Base-by-base conservation (phyloP, 495 filamentous ascomycete genomes). In the Thozetella sp. region DNA sequence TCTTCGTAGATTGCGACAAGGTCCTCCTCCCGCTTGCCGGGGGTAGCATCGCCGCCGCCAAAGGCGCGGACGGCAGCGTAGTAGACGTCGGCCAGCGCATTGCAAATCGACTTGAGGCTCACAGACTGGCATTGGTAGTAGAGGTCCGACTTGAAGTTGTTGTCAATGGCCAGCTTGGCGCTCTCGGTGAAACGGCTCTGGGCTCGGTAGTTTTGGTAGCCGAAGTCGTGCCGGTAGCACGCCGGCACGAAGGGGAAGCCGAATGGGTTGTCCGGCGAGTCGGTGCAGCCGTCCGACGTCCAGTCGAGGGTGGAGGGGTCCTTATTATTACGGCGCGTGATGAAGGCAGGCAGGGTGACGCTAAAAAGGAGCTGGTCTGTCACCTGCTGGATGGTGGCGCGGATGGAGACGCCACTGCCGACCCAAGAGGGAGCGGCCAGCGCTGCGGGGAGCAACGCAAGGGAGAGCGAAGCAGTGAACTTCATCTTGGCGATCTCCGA, bases 151-250 rank as follows among this genome's bases (percentile, higher is more conserved):
- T 75, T 74, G 51, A 82, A 81, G 27, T 80, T 77, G 25, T 67
- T 53, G 43, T 82, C 80, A 54, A 83, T 74, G 19, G 34, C 64
- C 45, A 58, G n/a, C 30, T 69, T 72, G n/a, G 55, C 60, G 6
- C 20, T 54, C 0, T 66, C 63, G 0, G 72, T 78, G 65, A 82
- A 80, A 6, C 80, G 67, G 3, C 25, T 58, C 55, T 80, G 77
- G 4, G 24, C 50, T 57, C 76, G 72, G 60, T 70, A 80, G 61
- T 82, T 83, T 3, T 68, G 60, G 58, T 80, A 83, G 0, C 78
- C 80, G 53, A 83, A 83, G 50, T 83, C 80, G 59, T 83, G 80
- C 20, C 80, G 72, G 46, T 77, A 34, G 71, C 80, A 83, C 20
- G 63, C 64, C 0, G 63, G 70, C 4, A 56, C 40, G 59, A 82